These are phyloP conservation scores for Claviceps sp. DNA, from an alignment of 2,329 filamentous ascomycete species.

Conservation along the genomic window DNA sequence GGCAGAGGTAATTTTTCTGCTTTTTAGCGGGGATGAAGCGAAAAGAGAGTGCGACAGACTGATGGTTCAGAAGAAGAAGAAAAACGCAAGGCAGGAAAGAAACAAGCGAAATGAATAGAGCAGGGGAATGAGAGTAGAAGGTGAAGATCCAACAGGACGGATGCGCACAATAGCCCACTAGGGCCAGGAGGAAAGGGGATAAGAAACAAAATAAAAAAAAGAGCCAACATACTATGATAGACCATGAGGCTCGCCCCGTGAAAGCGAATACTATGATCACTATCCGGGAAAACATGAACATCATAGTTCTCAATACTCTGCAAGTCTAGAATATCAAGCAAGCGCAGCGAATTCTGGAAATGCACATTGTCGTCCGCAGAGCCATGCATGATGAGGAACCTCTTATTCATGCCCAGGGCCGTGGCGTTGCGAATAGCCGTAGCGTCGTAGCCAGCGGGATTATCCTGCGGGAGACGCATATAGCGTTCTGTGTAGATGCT, in stretches of 20 bases:
- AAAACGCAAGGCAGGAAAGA: not conserved
- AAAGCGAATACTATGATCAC: constrained; percentile 88
- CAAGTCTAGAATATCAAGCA: constrained; percentile 78
- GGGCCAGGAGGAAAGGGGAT: not conserved
- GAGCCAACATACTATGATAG: constrained; percentile 62
- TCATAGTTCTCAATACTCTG: constrained; percentile 84
- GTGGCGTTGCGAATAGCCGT: constrained; percentile 61
- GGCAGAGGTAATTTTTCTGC: too few species aligned
- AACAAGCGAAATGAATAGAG: not conserved
- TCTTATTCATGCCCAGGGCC: constrained; percentile 60
- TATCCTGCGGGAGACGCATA: constrained; percentile 87
- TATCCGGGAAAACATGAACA: constrained; percentile 91
- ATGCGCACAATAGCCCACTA: too few species aligned
- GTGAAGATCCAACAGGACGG: too few species aligned
- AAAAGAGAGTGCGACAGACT: too few species aligned
- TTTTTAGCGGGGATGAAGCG: too few species aligned
- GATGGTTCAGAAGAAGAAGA: too few species aligned
- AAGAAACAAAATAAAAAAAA: not conserved
- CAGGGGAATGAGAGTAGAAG: not conserved
- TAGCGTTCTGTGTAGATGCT: constrained; percentile 91
- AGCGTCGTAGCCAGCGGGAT: constrained; percentile 61
- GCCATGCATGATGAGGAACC: constrained; percentile 93
- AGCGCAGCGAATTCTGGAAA: constrained; percentile 79
- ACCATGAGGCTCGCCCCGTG: constrained; percentile 86
- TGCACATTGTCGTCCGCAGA: constrained; percentile 97